phyloP scores from a whole-genome alignment of 1,284 basidiomycete genomes.

The Kwoniella shivajii region DNA sequence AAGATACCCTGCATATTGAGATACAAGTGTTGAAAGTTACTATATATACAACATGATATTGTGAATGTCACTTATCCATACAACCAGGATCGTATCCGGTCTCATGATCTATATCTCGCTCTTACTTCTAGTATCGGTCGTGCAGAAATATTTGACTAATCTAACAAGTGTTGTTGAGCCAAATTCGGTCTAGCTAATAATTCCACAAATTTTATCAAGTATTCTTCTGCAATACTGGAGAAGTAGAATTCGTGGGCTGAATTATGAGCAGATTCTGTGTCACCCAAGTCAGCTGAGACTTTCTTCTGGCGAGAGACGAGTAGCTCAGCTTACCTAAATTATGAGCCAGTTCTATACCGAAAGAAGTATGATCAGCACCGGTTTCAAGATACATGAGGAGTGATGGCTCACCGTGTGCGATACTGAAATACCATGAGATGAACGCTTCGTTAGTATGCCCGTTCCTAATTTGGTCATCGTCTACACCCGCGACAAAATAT shows the following conservation, averaged over 20 bases:
- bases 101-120: neutral
- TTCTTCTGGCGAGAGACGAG: too few species aligned
- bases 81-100: too few species aligned
- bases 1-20: neutral
- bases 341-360: slow-evolving; percentile 40
- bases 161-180: slow-evolving; percentile 6
- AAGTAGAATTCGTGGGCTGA: slow-evolving; percentile 86
- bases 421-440: slow-evolving; percentile 83
- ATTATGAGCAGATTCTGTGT: slow-evolving; percentile 53
- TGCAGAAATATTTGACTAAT: slow-evolving; percentile 1
- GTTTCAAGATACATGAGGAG: neutral
- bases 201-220: slow-evolving; percentile 46
- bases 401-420: slow-evolving; percentile 70
- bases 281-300: too few species aligned
- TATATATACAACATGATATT: neutral
- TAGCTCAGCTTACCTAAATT: slow-evolving; percentile 42
- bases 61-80: neutral
- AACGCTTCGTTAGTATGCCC: slow-evolving; percentile 69
- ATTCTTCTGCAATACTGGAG: slow-evolving; percentile 79
- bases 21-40: neutral
- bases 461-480: slow-evolving; percentile 67
- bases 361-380: neutral
- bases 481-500: slow-evolving; percentile 54
- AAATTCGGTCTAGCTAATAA: neutral
- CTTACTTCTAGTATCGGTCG: too few species aligned